These are phyloP conservation scores for Adenanthera pavonina DNA, from an alignment of 306 rosid species.

Conservation along the genomic window DNA sequence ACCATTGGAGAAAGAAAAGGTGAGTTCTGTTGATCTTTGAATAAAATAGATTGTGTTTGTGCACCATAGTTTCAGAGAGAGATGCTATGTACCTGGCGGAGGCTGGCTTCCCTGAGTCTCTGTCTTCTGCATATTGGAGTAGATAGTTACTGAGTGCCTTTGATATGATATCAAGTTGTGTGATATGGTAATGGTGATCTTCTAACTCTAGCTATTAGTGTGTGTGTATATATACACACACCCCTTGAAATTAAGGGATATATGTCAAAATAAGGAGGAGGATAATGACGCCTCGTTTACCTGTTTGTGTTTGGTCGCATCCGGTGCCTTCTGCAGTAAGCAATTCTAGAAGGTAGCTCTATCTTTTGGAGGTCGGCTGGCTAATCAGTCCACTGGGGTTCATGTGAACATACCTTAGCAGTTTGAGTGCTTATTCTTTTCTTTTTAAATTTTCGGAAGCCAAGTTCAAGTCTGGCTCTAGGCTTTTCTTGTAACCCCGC, in stretches of 20 bases:
- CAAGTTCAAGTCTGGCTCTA: not conserved
- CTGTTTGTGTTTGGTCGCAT: not conserved
- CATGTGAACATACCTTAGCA: not conserved
- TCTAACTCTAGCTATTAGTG: slow-evolving; percentile 6
- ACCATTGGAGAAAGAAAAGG: slow-evolving; percentile 32
- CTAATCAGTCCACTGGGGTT: not conserved
- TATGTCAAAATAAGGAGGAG: not conserved
- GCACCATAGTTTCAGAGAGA: slow-evolving; percentile 7
- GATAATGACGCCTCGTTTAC: slow-evolving; percentile 1
- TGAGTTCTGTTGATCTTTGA: slow-evolving; percentile 11
- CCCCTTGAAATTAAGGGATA: not conserved
- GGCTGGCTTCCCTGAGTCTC: slow-evolving; percentile 56
- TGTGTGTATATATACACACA: not conserved
- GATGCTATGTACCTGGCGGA: slow-evolving; percentile 54
- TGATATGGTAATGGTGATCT: slow-evolving; percentile 28
- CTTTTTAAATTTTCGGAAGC: not conserved
- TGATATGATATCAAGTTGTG: slow-evolving; percentile 21
- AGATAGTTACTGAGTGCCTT: slow-evolving; percentile 19
- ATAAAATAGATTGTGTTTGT: not conserved
- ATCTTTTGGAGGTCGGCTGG: slow-evolving; percentile 13
- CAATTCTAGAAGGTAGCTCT: slow-evolving; percentile 9
- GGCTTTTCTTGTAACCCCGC: not conserved
- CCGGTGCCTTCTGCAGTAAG: not conserved
- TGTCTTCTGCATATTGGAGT: slow-evolving; percentile 57
- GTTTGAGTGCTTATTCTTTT: not conserved